Evolutionary conservation across 495 filamentous ascomycete species (phyloP).

Genomic region (Neurospora sp.): DNA sequence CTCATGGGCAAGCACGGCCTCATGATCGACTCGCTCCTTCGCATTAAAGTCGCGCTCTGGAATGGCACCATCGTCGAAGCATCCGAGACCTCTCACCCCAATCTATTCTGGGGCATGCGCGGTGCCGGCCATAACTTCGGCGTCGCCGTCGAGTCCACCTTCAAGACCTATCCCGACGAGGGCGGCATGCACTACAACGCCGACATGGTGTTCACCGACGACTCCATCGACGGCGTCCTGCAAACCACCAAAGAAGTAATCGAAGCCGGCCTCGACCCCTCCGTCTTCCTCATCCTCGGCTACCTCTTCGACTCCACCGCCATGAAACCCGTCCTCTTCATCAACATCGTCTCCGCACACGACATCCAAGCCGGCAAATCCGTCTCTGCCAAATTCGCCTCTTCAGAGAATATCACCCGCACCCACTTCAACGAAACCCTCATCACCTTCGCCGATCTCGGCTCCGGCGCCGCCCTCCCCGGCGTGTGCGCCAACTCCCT

Average conservation of each 20-base stretch:
- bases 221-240: slow-evolving; percentile 41
- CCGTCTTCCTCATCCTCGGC: slow-evolving; percentile 26
- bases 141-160: slow-evolving; percentile 27
- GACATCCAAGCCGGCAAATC: neutral
- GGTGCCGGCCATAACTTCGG: slow-evolving; percentile 49
- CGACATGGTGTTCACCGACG: slow-evolving; percentile 37
- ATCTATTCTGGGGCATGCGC: slow-evolving; percentile 43
- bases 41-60: slow-evolving; percentile 37
- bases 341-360: neutral
- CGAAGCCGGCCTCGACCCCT: slow-evolving; percentile 27
- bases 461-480: slow-evolving; percentile 37
- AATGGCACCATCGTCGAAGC: slow-evolving; percentile 31
- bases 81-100: slow-evolving; percentile 19
- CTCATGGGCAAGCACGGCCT: slow-evolving; percentile 42
- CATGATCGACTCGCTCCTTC: slow-evolving; percentile 38
- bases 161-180: neutral
- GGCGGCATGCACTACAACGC: slow-evolving; percentile 19
- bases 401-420: neutral
- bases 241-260: slow-evolving; percentile 31
- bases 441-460: slow-evolving; percentile 67
- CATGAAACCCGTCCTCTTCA: neutral
- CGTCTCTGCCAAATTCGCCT: neutral
- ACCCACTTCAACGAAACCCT: slow-evolving; percentile 23
- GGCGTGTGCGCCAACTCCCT: neutral
- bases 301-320: neutral